Evolutionary conservation across 2,329 filamentous ascomycete genomes (phyloP).

Genomic region (Zymoseptoria brevis): DNA sequence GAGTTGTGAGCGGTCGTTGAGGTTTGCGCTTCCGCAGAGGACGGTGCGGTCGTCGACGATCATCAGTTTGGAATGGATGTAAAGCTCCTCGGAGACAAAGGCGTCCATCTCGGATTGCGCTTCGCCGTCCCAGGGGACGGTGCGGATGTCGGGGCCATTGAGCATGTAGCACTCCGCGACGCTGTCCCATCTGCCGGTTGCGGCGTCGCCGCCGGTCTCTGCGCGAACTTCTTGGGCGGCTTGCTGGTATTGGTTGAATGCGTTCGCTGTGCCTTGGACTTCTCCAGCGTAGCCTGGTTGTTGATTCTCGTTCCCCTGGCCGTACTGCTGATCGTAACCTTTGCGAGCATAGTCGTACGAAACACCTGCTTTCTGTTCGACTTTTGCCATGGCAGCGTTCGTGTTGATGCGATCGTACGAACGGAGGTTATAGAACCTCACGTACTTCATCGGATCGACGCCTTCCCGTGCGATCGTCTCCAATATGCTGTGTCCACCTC

Average conservation of each 20-base stretch:
- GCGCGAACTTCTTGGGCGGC: slow-evolving; percentile 49
- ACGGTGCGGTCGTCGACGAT: slow-evolving; percentile 77
- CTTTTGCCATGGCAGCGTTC: slow-evolving; percentile 52
- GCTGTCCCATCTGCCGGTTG: slow-evolving; percentile 59
- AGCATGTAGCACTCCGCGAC: slow-evolving; percentile 80
- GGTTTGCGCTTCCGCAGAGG: slow-evolving; percentile 69
- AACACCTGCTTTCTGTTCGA: slow-evolving; percentile 57
- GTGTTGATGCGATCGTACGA: slow-evolving; percentile 79
- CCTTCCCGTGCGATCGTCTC: slow-evolving; percentile 59
- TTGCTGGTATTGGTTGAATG: slow-evolving; percentile 64
- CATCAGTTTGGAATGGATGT: slow-evolving; percentile 61
- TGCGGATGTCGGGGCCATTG: slow-evolving; percentile 60
- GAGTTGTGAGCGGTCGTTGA: slow-evolving; percentile 68
- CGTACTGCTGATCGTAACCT: slow-evolving; percentile 42
- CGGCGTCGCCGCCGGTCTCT: slow-evolving; percentile 35
- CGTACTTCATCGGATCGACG: slow-evolving; percentile 63
- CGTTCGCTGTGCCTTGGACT: slow-evolving; percentile 14
- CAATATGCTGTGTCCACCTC: slow-evolving; percentile 69
- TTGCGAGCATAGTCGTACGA: slow-evolving; percentile 58
- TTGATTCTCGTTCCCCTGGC: slow-evolving; percentile 13
- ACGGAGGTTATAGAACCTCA: slow-evolving; percentile 76
- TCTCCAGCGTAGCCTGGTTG: slow-evolving; percentile 29
- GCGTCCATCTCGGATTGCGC: slow-evolving; percentile 50
- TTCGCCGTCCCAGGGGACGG: slow-evolving; percentile 51
- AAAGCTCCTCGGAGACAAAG: slow-evolving; percentile 56